These are phyloP conservation scores for Colletotrichum lentis DNA, from an alignment of 2,329 filamentous ascomycete species.

Conservation along the genomic window DNA sequence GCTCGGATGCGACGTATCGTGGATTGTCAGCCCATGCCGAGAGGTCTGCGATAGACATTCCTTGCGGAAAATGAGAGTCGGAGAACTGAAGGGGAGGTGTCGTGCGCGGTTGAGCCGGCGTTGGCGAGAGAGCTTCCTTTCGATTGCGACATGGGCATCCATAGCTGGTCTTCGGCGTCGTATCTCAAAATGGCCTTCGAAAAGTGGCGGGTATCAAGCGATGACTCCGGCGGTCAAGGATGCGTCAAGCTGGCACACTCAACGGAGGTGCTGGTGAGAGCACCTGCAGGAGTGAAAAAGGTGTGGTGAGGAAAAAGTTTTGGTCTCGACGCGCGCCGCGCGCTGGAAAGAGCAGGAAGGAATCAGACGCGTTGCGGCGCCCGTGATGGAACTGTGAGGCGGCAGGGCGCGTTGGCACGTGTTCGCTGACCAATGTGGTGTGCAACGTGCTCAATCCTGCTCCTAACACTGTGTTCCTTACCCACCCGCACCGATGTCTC, in stretches of 20 bases:
- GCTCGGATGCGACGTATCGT: slow-evolving; percentile 67
- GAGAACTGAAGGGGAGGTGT: slow-evolving; percentile 83
- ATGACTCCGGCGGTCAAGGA: slow-evolving; percentile 1
- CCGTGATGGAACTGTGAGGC: background rate
- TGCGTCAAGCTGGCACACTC: background rate
- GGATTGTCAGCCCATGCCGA: slow-evolving; percentile 48
- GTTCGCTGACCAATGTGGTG: slow-evolving; percentile 30
- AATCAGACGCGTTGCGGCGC: slow-evolving; percentile 10
- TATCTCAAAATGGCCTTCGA: slow-evolving; percentile 45
- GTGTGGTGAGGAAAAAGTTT: background rate
- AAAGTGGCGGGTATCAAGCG: slow-evolving; percentile 7
- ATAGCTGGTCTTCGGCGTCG: slow-evolving; percentile 40
- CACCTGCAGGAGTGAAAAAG: background rate
- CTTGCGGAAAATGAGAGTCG: slow-evolving; percentile 75
- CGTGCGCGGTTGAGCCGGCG: slow-evolving; percentile 62
- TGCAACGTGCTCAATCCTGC: background rate
- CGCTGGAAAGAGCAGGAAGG: background rate
- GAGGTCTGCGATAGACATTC: slow-evolving; percentile 65
- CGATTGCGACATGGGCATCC: slow-evolving; percentile 40
- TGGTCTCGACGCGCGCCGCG: no score
- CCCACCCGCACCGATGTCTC: background rate
- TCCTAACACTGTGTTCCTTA: background rate
- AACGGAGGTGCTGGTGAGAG: background rate
- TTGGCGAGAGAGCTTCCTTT: slow-evolving; percentile 57
- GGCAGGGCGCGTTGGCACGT: slow-evolving; percentile 42